Percentiles rank a stretch among this genome's conserved stretches.
These are phyloP conservation scores for Ustilago cynodontis DNA, from an alignment of 1,284 basidiomycete genomes.

Conservation along the genomic window DNA sequence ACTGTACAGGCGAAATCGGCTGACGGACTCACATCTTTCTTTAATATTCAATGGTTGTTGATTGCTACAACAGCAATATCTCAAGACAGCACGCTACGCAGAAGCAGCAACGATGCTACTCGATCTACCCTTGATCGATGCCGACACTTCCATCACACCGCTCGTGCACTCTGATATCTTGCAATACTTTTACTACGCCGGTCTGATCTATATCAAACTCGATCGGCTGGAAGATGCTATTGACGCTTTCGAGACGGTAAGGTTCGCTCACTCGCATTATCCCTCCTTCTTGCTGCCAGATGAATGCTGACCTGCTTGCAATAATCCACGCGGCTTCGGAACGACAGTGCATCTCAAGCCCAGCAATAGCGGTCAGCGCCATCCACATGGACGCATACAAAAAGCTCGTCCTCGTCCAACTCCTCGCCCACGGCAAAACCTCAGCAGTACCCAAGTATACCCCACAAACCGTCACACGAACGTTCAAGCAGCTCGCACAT, in stretches of 20 bases:
- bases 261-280: neutral
- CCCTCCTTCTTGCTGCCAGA: neutral
- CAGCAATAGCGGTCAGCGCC: conserved; percentile 76
- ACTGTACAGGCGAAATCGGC: too few relatives aligned
- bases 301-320: too few relatives aligned
- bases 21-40: too few relatives aligned
- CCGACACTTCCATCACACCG: conserved; percentile 36
- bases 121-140: conserved; percentile 44
- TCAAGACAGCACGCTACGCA: conserved; percentile 47
- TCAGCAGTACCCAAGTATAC: conserved; percentile 35
- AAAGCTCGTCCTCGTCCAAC: conserved; percentile 80
- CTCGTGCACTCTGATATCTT: conserved; percentile 52
- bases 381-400: conserved; percentile 87
- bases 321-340: too few relatives aligned
- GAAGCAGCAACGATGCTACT: conserved; percentile 50
- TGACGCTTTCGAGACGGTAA: conserved; percentile 55
- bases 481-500: conserved; percentile 26
- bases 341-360: conserved; percentile 75
- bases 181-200: conserved; percentile 63
- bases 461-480: conserved; percentile 25
- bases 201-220: conserved; percentile 52
- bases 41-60: neutral
- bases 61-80: conserved; percentile 31
- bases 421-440: conserved; percentile 78
- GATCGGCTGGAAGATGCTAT: conserved; percentile 44